Conservation (phyloP, 345 rosid species). For the Ricinus communis region DNA sequence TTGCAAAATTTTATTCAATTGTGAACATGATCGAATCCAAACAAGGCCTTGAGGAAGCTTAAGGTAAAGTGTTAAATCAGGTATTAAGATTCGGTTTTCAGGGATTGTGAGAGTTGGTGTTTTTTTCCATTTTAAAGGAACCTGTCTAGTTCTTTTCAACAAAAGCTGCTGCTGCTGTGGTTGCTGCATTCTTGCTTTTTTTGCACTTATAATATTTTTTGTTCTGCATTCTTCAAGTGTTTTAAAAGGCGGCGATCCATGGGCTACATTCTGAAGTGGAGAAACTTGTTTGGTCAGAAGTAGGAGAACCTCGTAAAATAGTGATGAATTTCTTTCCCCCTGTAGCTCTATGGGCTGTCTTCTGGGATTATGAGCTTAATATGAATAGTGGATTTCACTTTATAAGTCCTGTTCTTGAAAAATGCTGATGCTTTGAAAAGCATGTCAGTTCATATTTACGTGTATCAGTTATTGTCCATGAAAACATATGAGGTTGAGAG, state of each 20-base stretch:
- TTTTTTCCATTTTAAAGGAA: not conserved
- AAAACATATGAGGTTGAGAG: too few species aligned
- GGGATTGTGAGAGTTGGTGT: not conserved
- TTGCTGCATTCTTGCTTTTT: not conserved
- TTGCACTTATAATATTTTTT: not conserved
- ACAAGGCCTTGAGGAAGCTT: not conserved
- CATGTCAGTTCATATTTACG: too few species aligned
- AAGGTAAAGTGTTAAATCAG: not conserved
- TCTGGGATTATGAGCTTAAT: not conserved
- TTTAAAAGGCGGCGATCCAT: too few species aligned
- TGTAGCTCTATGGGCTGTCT: not conserved
- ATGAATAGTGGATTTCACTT: not conserved
- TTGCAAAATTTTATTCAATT: too few species aligned
- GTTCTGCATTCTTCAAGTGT: too few species aligned
- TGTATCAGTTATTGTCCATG: too few species aligned
- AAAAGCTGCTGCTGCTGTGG: not conserved
- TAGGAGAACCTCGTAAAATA: not conserved
- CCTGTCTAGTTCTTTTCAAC: not conserved
- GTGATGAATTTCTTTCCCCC: not conserved
- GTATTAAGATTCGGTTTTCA: not conserved
- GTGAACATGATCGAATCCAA: too few species aligned
- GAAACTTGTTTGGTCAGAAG: not conserved
- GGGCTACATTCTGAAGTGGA: not conserved
- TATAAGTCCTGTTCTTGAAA: too few species aligned
- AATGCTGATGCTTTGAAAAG: too few species aligned